A percentile compares a stretch with the other conserved stretches of the same genome.
These are phyloP conservation scores for Gentiana dahurica DNA, from an alignment of 257 asterid genomes.

Conservation along the genomic window DNA sequence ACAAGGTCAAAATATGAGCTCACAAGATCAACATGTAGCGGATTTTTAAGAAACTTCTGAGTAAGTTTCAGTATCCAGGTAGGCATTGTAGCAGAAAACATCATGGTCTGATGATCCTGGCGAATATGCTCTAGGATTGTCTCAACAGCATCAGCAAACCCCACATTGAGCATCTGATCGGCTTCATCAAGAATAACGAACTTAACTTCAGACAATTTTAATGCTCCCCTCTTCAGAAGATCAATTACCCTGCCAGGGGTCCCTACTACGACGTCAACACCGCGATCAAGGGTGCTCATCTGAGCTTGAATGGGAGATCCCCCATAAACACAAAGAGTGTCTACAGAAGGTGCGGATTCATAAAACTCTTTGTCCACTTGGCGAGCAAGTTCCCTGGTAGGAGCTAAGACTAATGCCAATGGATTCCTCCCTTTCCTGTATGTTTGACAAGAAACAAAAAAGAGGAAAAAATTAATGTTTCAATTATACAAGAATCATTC, in stretches of 20 bases:
- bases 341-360: conserved; percentile 61
- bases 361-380: conserved; percentile 91
- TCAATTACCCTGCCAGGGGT: conserved; percentile 94
- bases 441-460: background rate
- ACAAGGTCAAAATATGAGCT: conserved; percentile 17
- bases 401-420: conserved; percentile 69
- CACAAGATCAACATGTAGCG: conserved; percentile 78
- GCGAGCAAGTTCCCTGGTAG: conserved; percentile 84
- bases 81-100: conserved; percentile 99
- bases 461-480: conserved; percentile 5
- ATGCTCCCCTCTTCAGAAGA: conserved; percentile 74
- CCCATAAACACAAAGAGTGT: conserved; percentile 82
- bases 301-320: conserved; percentile 72
- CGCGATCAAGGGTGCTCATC: conserved; percentile 72
- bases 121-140: conserved; percentile 59
- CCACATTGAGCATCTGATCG: conserved; percentile 98
- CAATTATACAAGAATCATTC: conserved; percentile 1
- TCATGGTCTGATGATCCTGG: conserved; percentile 91
- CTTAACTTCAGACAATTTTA: conserved; percentile 56
- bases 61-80: conserved; percentile 78
- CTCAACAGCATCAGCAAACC: conserved; percentile 93
- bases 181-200: conserved; percentile 92
- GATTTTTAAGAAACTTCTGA: conserved; percentile 65
- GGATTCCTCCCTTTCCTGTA: conserved; percentile 80
- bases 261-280: conserved; percentile 80